Percentiles rank a stretch among this genome's conserved stretches.
These are phyloP conservation scores for Aspergillus floridensis DNA, from an alignment of 2,329 filamentous ascomycete genomes.

Conservation along the genomic window DNA sequence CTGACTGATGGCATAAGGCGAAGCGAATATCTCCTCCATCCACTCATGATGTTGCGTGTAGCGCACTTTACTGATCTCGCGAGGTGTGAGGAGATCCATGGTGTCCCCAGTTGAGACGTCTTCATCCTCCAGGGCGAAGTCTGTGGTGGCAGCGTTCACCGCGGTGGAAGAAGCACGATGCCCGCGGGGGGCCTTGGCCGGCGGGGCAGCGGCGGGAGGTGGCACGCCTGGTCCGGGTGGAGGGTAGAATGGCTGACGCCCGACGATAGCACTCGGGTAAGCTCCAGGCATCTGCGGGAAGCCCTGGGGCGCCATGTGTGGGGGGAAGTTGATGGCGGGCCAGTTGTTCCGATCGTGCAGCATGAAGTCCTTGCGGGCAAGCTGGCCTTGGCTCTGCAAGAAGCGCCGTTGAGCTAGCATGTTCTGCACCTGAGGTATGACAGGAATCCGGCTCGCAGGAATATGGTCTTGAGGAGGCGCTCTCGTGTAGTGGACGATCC, in stretches of 20 bases:
- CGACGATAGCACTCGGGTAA: constrained; percentile 36
- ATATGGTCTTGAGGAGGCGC: constrained; percentile 72
- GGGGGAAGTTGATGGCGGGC: constrained; percentile 75
- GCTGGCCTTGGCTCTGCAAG: constrained; percentile 71
- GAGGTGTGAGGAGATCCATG: constrained; percentile 83
- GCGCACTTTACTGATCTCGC: constrained; percentile 80
- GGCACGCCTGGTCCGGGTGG: constrained; percentile 29
- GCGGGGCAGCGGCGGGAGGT: constrained; percentile 23
- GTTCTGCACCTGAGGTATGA: constrained; percentile 42
- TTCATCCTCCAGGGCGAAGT: constrained; percentile 72
- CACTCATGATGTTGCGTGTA: constrained; percentile 97
- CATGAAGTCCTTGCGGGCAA: constrained; percentile 92
- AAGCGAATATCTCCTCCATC: constrained; percentile 97
- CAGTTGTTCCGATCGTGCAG: constrained; percentile 84
- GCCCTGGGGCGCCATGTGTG: constrained; percentile 50
- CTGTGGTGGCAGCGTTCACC: constrained; percentile 38
- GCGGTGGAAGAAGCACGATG: constrained; percentile 42
- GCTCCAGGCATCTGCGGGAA: constrained; percentile 51
- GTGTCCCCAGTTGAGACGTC: constrained; percentile 83
- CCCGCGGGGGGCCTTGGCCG: constrained; percentile 42
- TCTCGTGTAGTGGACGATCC: constrained; percentile 86
- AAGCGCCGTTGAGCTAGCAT: constrained; percentile 51
- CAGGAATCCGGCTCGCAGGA: constrained; percentile 58
- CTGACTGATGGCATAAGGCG: constrained; percentile 79
- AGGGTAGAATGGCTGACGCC: constrained; percentile 38